Percentiles rank a stretch among this genome's conserved stretches.
These are phyloP conservation scores for Zygosaccharomyces lentus DNA, from an alignment of 805 yeast genomes.

Conservation along the genomic window DNA sequence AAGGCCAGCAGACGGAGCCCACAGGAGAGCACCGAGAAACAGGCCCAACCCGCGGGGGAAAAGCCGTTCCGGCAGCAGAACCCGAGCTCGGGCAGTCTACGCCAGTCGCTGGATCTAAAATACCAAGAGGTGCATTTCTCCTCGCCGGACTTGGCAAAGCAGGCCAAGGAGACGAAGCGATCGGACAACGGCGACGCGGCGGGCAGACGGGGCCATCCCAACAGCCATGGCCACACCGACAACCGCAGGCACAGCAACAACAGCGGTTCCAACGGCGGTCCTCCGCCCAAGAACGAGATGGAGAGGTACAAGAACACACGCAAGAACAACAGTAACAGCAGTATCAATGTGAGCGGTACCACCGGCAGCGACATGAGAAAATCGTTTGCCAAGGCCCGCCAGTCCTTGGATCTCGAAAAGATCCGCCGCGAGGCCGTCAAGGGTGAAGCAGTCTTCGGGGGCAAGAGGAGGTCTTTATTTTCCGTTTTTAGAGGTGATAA, in stretches of 20 bases:
- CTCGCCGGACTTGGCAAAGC: constrained; percentile 13
- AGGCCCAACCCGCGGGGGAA: neutral
- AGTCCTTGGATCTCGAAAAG: constrained; percentile 30
- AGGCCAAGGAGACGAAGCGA: constrained; percentile 4
- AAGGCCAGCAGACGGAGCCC: constrained; percentile 5
- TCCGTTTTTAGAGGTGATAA: constrained; percentile 30
- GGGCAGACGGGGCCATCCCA: constrained; percentile 8
- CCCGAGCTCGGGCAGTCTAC: constrained; percentile 7
- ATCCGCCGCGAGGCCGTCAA: constrained; percentile 24
- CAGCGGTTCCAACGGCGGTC: constrained; percentile 1
- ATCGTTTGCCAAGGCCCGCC: constrained; percentile 27
- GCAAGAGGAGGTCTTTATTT: constrained; percentile 29
- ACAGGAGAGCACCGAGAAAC: constrained; percentile 3
- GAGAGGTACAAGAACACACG: constrained; percentile 15
- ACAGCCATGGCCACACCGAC: constrained; percentile 2
- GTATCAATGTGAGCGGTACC: constrained; percentile 12
- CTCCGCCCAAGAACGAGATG: constrained; percentile 11
- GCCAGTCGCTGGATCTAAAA: constrained; percentile 28
- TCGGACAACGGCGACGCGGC: constrained; percentile 1
- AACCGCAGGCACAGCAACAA: constrained; percentile 13
- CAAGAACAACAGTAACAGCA: constrained; percentile 18
- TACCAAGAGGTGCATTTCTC: constrained; percentile 25
- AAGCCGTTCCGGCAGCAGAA: constrained; percentile 2
- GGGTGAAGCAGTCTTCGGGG: constrained; percentile 12
- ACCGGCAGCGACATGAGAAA: constrained; percentile 17